Conservation (phyloP, 768 basidiomycete genomes). For the Tylopilus cervinicoccineus region DNA sequence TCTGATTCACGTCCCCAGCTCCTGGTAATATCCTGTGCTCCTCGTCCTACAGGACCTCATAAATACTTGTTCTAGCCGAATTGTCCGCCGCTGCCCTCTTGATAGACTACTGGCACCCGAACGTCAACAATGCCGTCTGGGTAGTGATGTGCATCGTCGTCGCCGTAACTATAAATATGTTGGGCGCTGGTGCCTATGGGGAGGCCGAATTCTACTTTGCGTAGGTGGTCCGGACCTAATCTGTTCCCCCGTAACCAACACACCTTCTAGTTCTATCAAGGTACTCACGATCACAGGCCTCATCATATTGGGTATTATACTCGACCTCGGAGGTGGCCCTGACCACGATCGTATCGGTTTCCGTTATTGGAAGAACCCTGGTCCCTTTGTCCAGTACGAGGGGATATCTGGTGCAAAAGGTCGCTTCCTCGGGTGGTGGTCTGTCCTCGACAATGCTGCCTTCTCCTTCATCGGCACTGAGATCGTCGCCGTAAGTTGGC, state of each 20-base stretch:
- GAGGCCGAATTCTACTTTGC: slow-evolving; percentile 88
- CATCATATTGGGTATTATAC: slow-evolving; percentile 64
- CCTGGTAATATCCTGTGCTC: slow-evolving; percentile 17
- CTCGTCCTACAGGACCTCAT: background rate
- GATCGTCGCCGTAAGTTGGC: slow-evolving; percentile 72
- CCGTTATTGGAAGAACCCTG: slow-evolving; percentile 82
- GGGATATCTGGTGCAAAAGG: slow-evolving; percentile 66
- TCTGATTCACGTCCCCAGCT: slow-evolving; percentile 11
- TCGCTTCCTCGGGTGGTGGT: slow-evolving; percentile 69
- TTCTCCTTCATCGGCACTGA: slow-evolving; percentile 95
- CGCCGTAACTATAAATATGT: slow-evolving; percentile 69
- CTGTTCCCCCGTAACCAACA: background rate
- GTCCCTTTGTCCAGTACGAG: slow-evolving; percentile 75
- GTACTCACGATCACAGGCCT: slow-evolving; percentile 76
- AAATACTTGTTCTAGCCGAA: slow-evolving; percentile 20
- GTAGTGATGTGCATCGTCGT: slow-evolving; percentile 74
- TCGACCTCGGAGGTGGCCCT: slow-evolving; percentile 89
- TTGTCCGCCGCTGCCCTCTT: slow-evolving; percentile 57
- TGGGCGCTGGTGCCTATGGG: slow-evolving; percentile 75
- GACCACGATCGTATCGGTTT: slow-evolving; percentile 60
- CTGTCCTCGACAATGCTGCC: slow-evolving; percentile 79
- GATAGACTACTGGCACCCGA: slow-evolving; percentile 65
- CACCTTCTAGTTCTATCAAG: slow-evolving; percentile 62
- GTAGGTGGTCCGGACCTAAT: slow-evolving; percentile 26
- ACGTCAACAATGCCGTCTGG: slow-evolving; percentile 69